Conservation (phyloP, 495 filamentous ascomycete genomes). For the Neurospora tetrasperma region DNA sequence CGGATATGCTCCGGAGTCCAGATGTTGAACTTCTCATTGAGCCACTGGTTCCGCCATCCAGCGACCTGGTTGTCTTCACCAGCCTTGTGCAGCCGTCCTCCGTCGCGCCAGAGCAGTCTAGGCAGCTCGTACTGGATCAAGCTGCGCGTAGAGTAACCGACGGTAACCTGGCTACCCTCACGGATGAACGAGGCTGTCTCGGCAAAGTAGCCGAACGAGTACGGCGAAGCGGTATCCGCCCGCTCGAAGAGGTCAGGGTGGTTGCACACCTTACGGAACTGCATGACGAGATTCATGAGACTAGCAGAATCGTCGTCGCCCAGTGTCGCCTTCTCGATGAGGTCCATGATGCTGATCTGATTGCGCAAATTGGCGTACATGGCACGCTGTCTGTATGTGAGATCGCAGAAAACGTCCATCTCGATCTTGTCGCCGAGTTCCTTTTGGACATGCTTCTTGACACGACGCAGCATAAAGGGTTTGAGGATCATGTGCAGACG, state of each 20-base stretch:
- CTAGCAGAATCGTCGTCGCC: slow-evolving; percentile 95
- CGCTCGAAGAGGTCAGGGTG: slow-evolving; percentile 96
- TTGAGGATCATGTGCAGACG: slow-evolving; percentile 98
- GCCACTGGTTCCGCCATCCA: slow-evolving; percentile 65
- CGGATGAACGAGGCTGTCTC: slow-evolving; percentile 92
- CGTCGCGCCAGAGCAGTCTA: slow-evolving; percentile 63
- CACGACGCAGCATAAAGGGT: slow-evolving; percentile 97
- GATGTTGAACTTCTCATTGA: slow-evolving; percentile 75
- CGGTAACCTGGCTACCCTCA: slow-evolving; percentile 68
- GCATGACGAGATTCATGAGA: slow-evolving; percentile 98
- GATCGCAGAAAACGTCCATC: slow-evolving; percentile 87
- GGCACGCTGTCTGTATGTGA: slow-evolving; percentile 95
- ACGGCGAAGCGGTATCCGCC: slow-evolving; percentile 80
- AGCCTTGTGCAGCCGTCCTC: slow-evolving; percentile 63
- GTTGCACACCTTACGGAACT: slow-evolving; percentile 99
- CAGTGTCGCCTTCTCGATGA: slow-evolving; percentile 91
- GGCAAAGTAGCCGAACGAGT: slow-evolving; percentile 72
- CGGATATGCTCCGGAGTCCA: slow-evolving; percentile 74
- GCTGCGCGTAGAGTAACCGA: slow-evolving; percentile 81
- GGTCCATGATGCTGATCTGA: slow-evolving; percentile 96
- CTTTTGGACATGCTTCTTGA: slow-evolving; percentile 98
- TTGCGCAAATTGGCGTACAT: slow-evolving; percentile 85
- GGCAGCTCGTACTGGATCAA: slow-evolving; percentile 77
- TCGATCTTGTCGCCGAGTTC: slow-evolving; percentile 98
- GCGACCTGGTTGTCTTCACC: slow-evolving; percentile 62